Conservation (phyloP, 306 rosid genomes). For the Bauhinia variegata region DNA sequence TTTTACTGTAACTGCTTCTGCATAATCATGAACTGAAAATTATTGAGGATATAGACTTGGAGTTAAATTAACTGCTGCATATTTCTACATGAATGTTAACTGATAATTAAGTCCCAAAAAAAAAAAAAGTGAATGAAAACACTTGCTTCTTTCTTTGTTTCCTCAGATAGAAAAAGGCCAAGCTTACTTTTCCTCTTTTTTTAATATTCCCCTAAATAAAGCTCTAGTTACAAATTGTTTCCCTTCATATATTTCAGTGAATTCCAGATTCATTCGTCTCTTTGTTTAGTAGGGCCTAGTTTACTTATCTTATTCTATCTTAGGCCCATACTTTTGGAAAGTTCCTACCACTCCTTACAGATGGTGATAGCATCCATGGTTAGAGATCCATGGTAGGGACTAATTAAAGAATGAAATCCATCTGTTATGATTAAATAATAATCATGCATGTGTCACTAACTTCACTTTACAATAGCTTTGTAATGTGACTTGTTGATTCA, state of each 20-base stretch:
- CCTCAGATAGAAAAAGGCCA: conserved; percentile 29
- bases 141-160: conserved; percentile 37
- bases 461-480: not conserved
- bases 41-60: no score
- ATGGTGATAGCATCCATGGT: not conserved
- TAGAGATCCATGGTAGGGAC: conserved; percentile 36
- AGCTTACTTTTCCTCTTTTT: conserved; percentile 35
- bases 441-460: conserved; percentile 8
- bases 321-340: no score
- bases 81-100: conserved; percentile 3
- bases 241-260: not conserved
- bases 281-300: conserved; percentile 16
- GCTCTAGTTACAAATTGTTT: not conserved
- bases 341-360: conserved; percentile 6
- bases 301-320: conserved; percentile 22
- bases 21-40: no score
- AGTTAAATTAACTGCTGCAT: no score
- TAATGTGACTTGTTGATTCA: not conserved
- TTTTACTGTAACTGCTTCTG: not conserved
- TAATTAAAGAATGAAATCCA: conserved; percentile 30
- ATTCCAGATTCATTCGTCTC: not conserved
- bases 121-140: conserved; percentile 33
- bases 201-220: not conserved
- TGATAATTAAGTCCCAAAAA: not conserved
- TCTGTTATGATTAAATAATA: conserved; percentile 40